Conservation (phyloP, 2,329 filamentous ascomycete genomes). For the Hypomyces perniciosus region DNA sequence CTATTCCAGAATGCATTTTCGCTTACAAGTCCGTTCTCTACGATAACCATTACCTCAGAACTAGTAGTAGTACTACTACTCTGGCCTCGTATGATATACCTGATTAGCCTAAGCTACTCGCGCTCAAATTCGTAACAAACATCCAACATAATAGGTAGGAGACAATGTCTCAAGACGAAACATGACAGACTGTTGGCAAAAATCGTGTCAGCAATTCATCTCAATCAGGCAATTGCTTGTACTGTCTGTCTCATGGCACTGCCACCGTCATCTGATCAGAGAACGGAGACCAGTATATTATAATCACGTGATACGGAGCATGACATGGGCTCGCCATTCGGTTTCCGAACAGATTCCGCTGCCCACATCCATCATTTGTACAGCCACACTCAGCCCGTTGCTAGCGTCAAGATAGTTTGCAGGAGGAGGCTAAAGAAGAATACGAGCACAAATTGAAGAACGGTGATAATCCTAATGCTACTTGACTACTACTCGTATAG, state of each 20-base stretch:
- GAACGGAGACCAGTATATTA: neutral
- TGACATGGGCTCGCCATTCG: neutral
- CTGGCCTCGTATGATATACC: no score
- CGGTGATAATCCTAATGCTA: no score
- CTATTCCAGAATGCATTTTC: no score
- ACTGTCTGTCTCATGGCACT: neutral
- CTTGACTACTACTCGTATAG: no score
- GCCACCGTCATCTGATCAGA: neutral
- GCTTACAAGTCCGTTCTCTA: no score
- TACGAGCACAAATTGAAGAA: no score
- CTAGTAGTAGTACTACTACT: no score
- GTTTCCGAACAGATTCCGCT: neutral
- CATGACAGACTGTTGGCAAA: neutral
- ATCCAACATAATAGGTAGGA: neutral
- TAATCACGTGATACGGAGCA: neutral
- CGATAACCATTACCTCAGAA: no score
- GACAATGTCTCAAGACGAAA: slow-evolving; percentile 2
- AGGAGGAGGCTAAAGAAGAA: neutral
- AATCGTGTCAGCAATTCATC: neutral
- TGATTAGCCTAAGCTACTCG: no score
- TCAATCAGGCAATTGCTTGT: neutral
- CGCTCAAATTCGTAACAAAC: neutral
- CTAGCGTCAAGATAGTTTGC: neutral
- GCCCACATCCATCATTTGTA: neutral
- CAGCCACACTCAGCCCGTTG: slow-evolving; percentile 4